phyloP scores from a whole-genome alignment of 345 rosid genomes.

The Brassica carinata region DNA sequence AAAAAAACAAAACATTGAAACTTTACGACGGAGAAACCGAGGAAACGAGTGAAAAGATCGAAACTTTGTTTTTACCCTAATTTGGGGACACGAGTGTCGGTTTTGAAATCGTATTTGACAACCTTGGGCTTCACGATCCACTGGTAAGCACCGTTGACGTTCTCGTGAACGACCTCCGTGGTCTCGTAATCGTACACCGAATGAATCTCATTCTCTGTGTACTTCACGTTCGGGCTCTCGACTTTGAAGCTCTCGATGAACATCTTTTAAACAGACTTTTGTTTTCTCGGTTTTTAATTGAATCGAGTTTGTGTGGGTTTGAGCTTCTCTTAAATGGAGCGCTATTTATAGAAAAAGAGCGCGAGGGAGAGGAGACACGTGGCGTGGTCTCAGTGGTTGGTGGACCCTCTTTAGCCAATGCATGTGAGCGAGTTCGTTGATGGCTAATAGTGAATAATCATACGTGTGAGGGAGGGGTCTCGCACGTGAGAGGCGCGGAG shows the following conservation, averaged over 20 bases:
- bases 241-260: slow-evolving; percentile 88
- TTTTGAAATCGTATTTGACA: slow-evolving; percentile 89
- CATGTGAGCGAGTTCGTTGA: slow-evolving; percentile 19
- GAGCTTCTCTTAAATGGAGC: background rate
- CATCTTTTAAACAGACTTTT: slow-evolving; percentile 40
- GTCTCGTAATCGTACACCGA: slow-evolving; percentile 88
- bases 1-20: background rate
- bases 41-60: background rate
- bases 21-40: background rate
- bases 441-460: slow-evolving; percentile 17
- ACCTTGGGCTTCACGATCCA: slow-evolving; percentile 92
- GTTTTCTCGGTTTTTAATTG: slow-evolving; percentile 8
- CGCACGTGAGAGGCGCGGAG: slow-evolving; percentile 16
- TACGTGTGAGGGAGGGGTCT: slow-evolving; percentile 31
- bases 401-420: slow-evolving; percentile 9
- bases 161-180: slow-evolving; percentile 91
- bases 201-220: slow-evolving; percentile 74
- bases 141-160: slow-evolving; percentile 71
- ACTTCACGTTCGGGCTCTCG: slow-evolving; percentile 82
- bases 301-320: slow-evolving; percentile 6
- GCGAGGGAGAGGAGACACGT: slow-evolving; percentile 5
- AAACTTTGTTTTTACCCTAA: slow-evolving; percentile 51
- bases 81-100: slow-evolving; percentile 79
- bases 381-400: background rate
- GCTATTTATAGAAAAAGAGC: slow-evolving; percentile 12